Evolutionary conservation across 805 yeast species (phyloP), one percentile per base, ranked within the genome.

Genomic region (Ascoidea tarda): DNA sequence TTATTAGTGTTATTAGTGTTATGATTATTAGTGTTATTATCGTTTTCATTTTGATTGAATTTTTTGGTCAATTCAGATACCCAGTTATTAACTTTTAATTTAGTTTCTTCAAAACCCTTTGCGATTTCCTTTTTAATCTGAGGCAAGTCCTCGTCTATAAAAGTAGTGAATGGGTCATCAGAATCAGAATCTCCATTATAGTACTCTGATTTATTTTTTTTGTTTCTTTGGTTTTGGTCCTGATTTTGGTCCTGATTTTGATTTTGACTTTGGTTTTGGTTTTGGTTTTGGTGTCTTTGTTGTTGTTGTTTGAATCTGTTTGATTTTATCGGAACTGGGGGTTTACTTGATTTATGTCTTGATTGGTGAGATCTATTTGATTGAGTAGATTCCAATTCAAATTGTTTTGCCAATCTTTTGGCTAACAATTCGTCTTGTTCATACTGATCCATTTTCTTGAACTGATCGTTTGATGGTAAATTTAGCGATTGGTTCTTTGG

Each of bases 351-450:
- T 8, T 49, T 50, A 10, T 46, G 21, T 55, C 55, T 6, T 50
- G 50, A 6, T 49, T 45, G n/a, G 50, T 51, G 16, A 21, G 28
- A 21, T 21, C 28, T 21, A 21, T 21, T 21, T 21, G 28, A 21
- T 52, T 53, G 8, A 51, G 49, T 33, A 57, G 58, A 51, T 70
- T 71, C 58, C 74, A 38, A 2, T 38, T 38, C 44, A 33, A 50
- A 84, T 60, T 84, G 79, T 59, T 79, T 77, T 55, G 91, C 95
- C 62, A 91, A 72, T 60, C 76, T 73, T 57, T 93, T 78, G 1
- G 98, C 98, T 59, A 89, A 72, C 21, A 77, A 69, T 66, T 88
- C 98, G 66, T 93, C 98, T 55, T 81, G 82, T 53, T 71, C 74
- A 51, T 77, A 57, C 63, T 81, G 84, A n/a, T 68, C 59, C 33